Evolutionary conservation across 768 basidiomycete genomes (phyloP), one percentile per base, ranked within the genome.

Genomic region (Lactarius tabidus): DNA sequence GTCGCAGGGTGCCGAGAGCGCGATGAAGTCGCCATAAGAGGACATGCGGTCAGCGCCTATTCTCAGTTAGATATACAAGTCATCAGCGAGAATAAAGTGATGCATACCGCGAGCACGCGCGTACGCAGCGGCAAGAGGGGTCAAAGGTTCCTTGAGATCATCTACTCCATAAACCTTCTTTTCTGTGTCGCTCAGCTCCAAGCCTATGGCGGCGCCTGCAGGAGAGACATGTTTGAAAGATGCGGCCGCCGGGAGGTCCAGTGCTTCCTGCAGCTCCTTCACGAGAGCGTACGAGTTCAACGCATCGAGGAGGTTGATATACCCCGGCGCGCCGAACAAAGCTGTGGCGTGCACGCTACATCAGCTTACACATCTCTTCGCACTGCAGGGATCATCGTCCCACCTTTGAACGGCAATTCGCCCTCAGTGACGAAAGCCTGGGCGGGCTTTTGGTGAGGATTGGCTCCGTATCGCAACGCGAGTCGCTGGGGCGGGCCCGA

Each of bases 181-280:
- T 77, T 98, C 95, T 0, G 81, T 83, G 33, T 91, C 88, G 70
- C 87, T 82, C 52, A 99, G 82, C 72, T 85, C 85, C 62, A 97
- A 75, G 28, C 95, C 96, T 15, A 98, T 92, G 31, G 95, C 97
- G 7, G 92, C 95, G 58, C 97, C 97, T 2, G 97, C 97, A 14
- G 97, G 97, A 20, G 96, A 98, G 65, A 99, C 97, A 73, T 99
- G 97, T 79, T 99, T 99, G 87, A 98, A 99, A 1, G 95, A 98
- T 0, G 97, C 96, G 15, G 97, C 96, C 17, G 97, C 97, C 20
- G 97, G 95, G 54, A 98, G 85, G 39, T 80, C 77, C 63, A 98
- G 84, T 0, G 92, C 92, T 64, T 86, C 91, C 54, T 93, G 87
- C 3, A 99, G 85, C 74, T 99, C 97, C 72, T 89, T 91, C 63